Evolutionary conservation across 805 yeast genomes (phyloP).

Genomic region (Pichia eremophila): DNA sequence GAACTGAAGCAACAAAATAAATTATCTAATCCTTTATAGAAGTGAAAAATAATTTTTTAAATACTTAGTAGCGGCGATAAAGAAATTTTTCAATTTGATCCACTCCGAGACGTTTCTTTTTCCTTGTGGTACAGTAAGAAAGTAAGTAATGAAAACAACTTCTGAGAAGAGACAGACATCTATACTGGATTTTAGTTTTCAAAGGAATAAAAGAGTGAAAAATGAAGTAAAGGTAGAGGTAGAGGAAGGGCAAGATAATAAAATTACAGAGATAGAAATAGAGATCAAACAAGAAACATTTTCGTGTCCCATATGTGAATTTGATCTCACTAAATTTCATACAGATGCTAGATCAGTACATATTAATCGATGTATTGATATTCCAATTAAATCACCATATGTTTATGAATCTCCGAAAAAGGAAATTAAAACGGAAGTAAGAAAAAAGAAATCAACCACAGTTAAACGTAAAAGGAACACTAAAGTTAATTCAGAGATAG

Average conservation of each 20-base stretch:
- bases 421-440: not conserved
- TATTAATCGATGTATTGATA: conserved; percentile 43
- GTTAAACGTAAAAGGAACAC: too few relatives aligned
- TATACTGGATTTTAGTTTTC: not conserved
- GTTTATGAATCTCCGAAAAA: not conserved
- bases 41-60: too few relatives aligned
- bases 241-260: not conserved
- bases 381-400: too few relatives aligned
- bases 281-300: too few relatives aligned
- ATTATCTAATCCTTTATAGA: too few relatives aligned
- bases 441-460: not conserved
- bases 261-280: not conserved
- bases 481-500: too few relatives aligned
- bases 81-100: too few relatives aligned
- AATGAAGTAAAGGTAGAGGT: not conserved
- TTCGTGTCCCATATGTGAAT: conserved; percentile 45
- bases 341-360: conserved; percentile 40
- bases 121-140: too few relatives aligned
- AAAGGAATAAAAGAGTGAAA: not conserved
- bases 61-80: too few relatives aligned
- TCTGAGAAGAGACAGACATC: not conserved
- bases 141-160: not conserved
- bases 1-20: too few relatives aligned
- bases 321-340: conserved; percentile 29
- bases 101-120: too few relatives aligned